A percentile compares a stretch with the other conserved stretches of the same genome.
These are phyloP conservation scores for Leishmania martiniquensis DNA, from an alignment of 208 protist species.

Conservation along the genomic window DNA sequence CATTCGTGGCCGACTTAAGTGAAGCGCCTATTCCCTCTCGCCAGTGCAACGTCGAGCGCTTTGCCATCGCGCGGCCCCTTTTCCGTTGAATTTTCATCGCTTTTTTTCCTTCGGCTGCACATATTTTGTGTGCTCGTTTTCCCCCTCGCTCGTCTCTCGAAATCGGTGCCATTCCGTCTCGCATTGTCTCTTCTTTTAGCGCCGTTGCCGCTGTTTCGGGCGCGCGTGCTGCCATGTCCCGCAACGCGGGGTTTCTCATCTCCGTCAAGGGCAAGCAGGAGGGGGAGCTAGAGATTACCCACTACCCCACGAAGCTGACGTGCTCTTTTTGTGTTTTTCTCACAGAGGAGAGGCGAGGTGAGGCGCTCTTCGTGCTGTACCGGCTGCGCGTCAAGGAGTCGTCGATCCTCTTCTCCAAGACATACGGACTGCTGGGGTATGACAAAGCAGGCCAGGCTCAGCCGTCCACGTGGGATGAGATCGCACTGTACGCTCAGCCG, in stretches of 20 bases:
- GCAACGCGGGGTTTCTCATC: conserved; percentile 6
- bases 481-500: conserved; percentile 40
- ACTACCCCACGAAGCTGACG: conserved; percentile 29
- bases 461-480: conserved; percentile 28
- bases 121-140: background rate
- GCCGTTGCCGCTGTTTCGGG: background rate
- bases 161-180: background rate
- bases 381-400: conserved; percentile 62
- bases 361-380: conserved; percentile 41
- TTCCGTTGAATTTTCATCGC: background rate
- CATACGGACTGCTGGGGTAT: conserved; percentile 47
- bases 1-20: background rate
- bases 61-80: background rate
- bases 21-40: background rate
- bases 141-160: background rate
- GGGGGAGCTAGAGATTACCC: conserved; percentile 25
- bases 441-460: conserved; percentile 13
- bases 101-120: background rate
- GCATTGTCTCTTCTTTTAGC: background rate
- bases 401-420: conserved; percentile 63
- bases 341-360: conserved; percentile 5
- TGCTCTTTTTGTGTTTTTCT: conserved; percentile 40
- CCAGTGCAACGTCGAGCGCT: background rate
- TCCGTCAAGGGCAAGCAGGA: conserved; percentile 27
- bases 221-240: background rate